Base-by-base conservation (phyloP, 2,329 filamentous ascomycete genomes). In the Teratosphaeria nubilosa region DNA sequence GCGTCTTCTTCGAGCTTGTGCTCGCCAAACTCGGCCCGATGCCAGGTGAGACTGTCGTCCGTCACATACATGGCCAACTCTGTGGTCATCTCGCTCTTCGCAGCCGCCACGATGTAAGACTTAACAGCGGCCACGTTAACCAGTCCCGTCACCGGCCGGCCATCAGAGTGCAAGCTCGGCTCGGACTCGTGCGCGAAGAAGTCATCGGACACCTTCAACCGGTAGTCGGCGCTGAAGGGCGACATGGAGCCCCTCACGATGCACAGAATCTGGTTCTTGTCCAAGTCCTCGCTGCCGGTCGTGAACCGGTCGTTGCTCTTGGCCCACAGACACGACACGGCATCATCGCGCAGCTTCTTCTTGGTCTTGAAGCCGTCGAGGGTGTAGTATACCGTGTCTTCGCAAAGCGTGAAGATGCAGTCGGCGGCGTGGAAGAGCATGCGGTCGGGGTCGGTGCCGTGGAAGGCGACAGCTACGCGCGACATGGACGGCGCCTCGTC, bases 21-120 rank as follows among this genome's bases (percentile, higher is more conserved):
- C 61, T 88, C 86, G 51, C 85, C 84, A 73, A 99, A 97, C 69
- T 95, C 84, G 59, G 92, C 92, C 56, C 91, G 86, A 72, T 97
- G 91, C 94, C 94, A 99, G 57, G 81, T 85, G 55, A 84, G 78
- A 13, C 89, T 86, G 71, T 99, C 90, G 65, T 88, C 84, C 10
- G 90, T 91, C 58, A 97, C 86, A 72, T 89, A 99, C 57, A 99
- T 82, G 3, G 90, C 90, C 81, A 96, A 87, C 74, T 99, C 95
- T 65, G 89, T 86, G 11, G 91, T 95, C 54, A 86, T 85, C 37
- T 84, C 79, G 20, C 91, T 88, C 61, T 86, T 85, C 3, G 89
- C 87, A 37, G 92, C 94, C 16, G 88, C 89, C 48, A 99, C 82
- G 32, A 99, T 76, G 70, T 87, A 96, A 66, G 87, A 89, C 73